Evolutionary conservation across 768 basidiomycete species (phyloP), one percentile per base, ranked within the genome.

Genomic region (Lentinus brumalis): DNA sequence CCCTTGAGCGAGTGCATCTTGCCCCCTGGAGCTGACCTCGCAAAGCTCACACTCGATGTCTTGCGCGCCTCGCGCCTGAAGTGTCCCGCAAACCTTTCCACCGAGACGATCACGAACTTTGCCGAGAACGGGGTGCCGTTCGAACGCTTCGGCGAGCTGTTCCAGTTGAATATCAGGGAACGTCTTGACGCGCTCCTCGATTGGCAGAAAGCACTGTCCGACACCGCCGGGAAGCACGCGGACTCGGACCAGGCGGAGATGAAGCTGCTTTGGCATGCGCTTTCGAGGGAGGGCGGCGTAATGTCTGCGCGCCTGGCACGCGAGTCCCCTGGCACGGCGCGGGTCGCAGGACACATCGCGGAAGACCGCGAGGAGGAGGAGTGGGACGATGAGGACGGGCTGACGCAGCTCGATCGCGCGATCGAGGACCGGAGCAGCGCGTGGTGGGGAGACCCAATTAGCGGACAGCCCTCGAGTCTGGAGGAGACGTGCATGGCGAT

Each of bases 391-490:
- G 70, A 69, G 12, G 70, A 69, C 8, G 68, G 59, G 11, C 55
- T 60, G 5, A 40, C 65, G 30, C 50, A 63, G 40, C 54, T 68
- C 2, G 60, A 50, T 44, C 61, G 62, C n/a, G 60, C 60, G 16
- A 11, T 65, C 1, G 67, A 68, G 2, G 76, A 80, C 44, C 71
- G 73, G 2, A 88, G 87, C n/a, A 74, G 76, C 18, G 85, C 87
- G 1, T 89, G 87, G 86, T 89, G 86, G 86, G 76, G 74, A n/a
- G 87, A 90, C 60, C 78, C 83, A 26, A 73, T 84, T 32, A 86
- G 86, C 51, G 88, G 78, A 30, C 75, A 70, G 42, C 88, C 88
- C 0, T 87, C 87, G 1, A 73, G 77, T 21, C 74, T 89, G 4
- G 86, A 85, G 64, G 88, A 91, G 68, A 88, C 86, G 0, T 73